Percentiles rank a stretch among this genome's conserved stretches.
Conservation (phyloP, 2,329 filamentous ascomycete species). For the Microsporum canis region DNA sequence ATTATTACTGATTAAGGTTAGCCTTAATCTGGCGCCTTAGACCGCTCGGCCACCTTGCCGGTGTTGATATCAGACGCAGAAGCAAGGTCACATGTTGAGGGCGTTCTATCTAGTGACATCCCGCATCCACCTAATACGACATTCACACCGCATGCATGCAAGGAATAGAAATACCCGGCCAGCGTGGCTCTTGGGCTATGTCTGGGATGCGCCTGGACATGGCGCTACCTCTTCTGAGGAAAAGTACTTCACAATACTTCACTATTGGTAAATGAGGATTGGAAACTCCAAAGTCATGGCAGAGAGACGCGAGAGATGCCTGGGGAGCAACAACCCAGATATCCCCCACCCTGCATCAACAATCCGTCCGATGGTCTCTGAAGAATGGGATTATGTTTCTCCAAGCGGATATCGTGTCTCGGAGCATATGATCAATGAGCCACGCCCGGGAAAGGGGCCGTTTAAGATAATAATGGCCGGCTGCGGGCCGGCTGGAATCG, state of each 20-base stretch:
- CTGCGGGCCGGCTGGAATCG: constrained; percentile 15
- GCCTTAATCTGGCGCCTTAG: constrained; percentile 3
- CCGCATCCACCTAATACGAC: too few species aligned
- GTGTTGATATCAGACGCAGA: not conserved
- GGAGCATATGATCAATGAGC: constrained; percentile 15
- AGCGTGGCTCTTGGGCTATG: not conserved
- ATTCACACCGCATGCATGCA: not conserved
- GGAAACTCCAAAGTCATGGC: not conserved
- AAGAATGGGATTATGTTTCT: constrained; percentile 11
- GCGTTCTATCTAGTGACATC: not conserved
- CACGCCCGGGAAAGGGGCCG: constrained; percentile 7
- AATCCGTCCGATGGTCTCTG: constrained; percentile 11
- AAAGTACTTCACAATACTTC: not conserved
- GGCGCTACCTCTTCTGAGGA: not conserved
- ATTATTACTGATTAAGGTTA: not conserved
- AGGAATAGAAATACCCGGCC: not conserved
- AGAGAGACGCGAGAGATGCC: not conserved
- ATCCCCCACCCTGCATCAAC: constrained; percentile 13
- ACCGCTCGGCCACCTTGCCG: constrained; percentile 4
- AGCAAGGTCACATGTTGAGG: not conserved
- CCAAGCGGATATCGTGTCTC: constrained; percentile 11
- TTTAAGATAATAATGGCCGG: constrained; percentile 17
- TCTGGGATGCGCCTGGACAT: not conserved
- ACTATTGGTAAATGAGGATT: not conserved
- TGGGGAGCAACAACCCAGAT: constrained; percentile 14